These are phyloP conservation scores for Scheffersomyces amazonensis DNA, from an alignment of 805 yeast species.

Conservation along the genomic window DNA sequence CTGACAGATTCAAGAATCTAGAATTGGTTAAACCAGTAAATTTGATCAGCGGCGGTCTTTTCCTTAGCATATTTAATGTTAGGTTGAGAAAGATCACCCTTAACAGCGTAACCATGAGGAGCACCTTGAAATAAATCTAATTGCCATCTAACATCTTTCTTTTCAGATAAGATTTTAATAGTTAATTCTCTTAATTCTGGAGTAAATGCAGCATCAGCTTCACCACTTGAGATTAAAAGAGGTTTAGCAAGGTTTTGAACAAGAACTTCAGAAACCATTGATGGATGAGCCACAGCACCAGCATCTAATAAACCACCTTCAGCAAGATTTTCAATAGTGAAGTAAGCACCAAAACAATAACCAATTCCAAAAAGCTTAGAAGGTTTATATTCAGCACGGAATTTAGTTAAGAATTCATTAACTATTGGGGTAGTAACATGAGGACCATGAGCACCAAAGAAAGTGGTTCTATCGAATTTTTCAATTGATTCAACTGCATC, in stretches of 20 bases:
- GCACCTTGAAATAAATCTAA: constrained; percentile 61
- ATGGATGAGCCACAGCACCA: constrained; percentile 87
- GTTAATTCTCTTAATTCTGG: constrained; percentile 60
- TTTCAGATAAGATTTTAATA: constrained; percentile 48
- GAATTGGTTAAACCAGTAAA: constrained; percentile 12
- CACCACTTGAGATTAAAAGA: constrained; percentile 71
- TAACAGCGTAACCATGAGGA: constrained; percentile 74
- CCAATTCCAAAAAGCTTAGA: constrained; percentile 57
- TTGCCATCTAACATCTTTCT: constrained; percentile 48
- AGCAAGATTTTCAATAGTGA: constrained; percentile 50
- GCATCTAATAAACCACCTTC: constrained; percentile 31
- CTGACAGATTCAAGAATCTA: too few species aligned
- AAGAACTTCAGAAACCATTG: constrained; percentile 67
- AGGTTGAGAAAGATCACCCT: constrained; percentile 65
- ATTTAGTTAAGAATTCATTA: constrained; percentile 41
- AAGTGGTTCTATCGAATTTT: constrained; percentile 23
- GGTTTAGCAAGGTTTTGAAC: constrained; percentile 56
- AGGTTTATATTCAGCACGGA: constrained; percentile 37
- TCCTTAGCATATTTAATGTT: constrained; percentile 62
- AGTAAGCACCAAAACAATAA: constrained; percentile 84
- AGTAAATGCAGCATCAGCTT: constrained; percentile 64
- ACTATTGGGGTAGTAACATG: constrained; percentile 49
- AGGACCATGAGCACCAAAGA: constrained; percentile 55
- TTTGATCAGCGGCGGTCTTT: constrained; percentile 54
- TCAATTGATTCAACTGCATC: constrained; percentile 25